Conservation (phyloP, 2,329 filamentous ascomycete species). For the Lachnellula hyalina region DNA sequence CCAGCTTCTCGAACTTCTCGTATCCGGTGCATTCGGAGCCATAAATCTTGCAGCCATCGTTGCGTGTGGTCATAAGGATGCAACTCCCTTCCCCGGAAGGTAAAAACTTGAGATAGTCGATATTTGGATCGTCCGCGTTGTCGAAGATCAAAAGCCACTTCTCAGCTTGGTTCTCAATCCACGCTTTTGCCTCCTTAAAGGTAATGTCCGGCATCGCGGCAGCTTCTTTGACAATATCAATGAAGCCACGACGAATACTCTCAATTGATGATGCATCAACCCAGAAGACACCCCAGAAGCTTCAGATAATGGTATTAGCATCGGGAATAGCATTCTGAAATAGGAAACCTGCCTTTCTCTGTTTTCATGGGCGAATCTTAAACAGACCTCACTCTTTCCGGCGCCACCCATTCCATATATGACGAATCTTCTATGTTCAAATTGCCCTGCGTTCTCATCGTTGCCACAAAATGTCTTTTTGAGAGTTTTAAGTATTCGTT, state of each 20-base stretch:
- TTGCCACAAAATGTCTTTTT: too few relatives aligned
- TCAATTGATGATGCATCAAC: background rate
- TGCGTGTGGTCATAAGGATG: slow-evolving; percentile 36
- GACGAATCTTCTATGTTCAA: slow-evolving; percentile 14
- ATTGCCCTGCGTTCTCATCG: too few relatives aligned
- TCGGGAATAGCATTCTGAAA: background rate
- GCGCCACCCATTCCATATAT: slow-evolving; percentile 26
- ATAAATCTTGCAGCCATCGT: slow-evolving; percentile 27
- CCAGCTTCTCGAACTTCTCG: slow-evolving; percentile 22
- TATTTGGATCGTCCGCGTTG: slow-evolving; percentile 35
- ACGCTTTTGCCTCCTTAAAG: background rate
- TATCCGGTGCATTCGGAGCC: slow-evolving; percentile 22
- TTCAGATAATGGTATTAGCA: background rate
- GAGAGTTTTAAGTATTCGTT: too few relatives aligned
- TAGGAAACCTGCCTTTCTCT: background rate
- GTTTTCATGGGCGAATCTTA: slow-evolving; percentile 23
- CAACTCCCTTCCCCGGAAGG: slow-evolving; percentile 29
- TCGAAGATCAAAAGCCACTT: slow-evolving; percentile 36
- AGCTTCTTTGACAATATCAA: background rate
- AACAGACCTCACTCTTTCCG: slow-evolving; percentile 28
- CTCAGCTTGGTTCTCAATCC: slow-evolving; percentile 4
- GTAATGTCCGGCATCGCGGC: background rate
- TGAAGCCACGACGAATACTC: background rate
- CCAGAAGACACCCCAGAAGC: slow-evolving; percentile 5
- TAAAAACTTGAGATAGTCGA: slow-evolving; percentile 28